Evolutionary conservation across 257 asterid genomes (phyloP).

Genomic region (Scutellaria minor): DNA sequence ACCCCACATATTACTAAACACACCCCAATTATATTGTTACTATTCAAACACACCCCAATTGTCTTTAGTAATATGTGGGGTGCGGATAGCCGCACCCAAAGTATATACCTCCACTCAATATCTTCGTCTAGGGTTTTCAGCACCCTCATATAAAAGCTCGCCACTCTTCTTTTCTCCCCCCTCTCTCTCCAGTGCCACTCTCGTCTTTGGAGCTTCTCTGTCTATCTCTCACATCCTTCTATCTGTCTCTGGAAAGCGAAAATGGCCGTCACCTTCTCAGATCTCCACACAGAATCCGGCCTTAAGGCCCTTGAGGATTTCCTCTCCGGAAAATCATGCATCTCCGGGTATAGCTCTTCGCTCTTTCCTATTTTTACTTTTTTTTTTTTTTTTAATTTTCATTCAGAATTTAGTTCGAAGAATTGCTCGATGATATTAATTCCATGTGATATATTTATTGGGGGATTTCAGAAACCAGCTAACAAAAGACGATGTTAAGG

Average conservation of each 20-base stretch:
- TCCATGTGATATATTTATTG: neutral
- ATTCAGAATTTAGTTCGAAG: neutral
- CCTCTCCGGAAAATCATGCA: slow-evolving; percentile 74
- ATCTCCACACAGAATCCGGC: slow-evolving; percentile 86
- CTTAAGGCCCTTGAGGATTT: slow-evolving; percentile 66
- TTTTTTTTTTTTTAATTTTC: neutral
- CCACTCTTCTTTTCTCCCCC: neutral
- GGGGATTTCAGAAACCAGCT: slow-evolving; percentile 54
- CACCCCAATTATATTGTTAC: too few relatives aligned
- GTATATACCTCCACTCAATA: neutral
- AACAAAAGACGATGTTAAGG: slow-evolving; percentile 80
- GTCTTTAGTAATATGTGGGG: too few relatives aligned
- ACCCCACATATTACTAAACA: too few relatives aligned
- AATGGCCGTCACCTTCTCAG: slow-evolving; percentile 82
- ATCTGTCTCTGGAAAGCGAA: slow-evolving; percentile 19
- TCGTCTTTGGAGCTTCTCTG: slow-evolving; percentile 27
- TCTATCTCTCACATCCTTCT: slow-evolving; percentile 17
- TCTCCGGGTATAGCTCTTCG: slow-evolving; percentile 59
- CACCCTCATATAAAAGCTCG: slow-evolving; percentile 45
- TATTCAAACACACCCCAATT: too few relatives aligned
- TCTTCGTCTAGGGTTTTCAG: slow-evolving; percentile 50
- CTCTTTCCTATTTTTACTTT: neutral
- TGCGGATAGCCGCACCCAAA: too few relatives aligned
- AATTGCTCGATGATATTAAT: neutral
- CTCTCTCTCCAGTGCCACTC: neutral